A percentile compares a stretch with the other conserved stretches of the same genome.
Evolutionary conservation across 2,329 filamentous ascomycete genomes (phyloP).

Genomic region (Magnaporthales sp.): DNA sequence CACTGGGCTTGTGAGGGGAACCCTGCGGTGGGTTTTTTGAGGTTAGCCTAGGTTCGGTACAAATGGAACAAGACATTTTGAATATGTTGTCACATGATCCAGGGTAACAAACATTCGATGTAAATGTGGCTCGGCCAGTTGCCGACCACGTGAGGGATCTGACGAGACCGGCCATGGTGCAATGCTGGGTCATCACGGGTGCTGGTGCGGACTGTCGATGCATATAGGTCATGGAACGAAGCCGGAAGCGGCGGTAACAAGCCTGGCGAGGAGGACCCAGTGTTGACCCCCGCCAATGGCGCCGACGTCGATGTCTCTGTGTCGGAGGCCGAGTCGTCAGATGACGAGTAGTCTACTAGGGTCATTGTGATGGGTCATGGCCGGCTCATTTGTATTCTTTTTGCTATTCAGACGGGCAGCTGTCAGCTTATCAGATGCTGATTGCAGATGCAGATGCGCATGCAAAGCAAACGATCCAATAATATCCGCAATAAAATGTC

Average conservation of each 20-base stretch:
- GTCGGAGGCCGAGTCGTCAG: constrained; percentile 9
- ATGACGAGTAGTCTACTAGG: constrained; percentile 31
- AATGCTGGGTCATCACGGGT: constrained; percentile 74
- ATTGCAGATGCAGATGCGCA: not conserved
- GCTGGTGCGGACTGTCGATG: constrained; percentile 68
- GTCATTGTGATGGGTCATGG: constrained; percentile 11
- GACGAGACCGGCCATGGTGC: constrained; percentile 76
- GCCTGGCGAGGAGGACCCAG: constrained; percentile 4
- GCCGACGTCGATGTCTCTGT: not conserved
- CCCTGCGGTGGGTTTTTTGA: constrained; percentile 29
- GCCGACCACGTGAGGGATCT: constrained; percentile 75
- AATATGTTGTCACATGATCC: not conserved
- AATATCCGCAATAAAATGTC: not conserved
- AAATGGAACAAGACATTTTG: not conserved
- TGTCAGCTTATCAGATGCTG: not conserved
- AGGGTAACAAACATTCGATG: constrained; percentile 66
- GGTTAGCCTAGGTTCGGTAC: not conserved
- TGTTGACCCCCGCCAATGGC: not conserved
- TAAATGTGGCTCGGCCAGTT: constrained; percentile 94
- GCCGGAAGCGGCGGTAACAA: constrained; percentile 65
- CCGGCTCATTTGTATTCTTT: constrained; percentile 12
- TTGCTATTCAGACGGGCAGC: not conserved
- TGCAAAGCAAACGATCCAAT: not conserved
- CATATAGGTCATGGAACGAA: constrained; percentile 83
- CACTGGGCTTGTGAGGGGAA: constrained; percentile 41